Evolutionary conservation across 2,329 filamentous ascomycete genomes (phyloP).

Genomic region (Monilinia aucupariae): DNA sequence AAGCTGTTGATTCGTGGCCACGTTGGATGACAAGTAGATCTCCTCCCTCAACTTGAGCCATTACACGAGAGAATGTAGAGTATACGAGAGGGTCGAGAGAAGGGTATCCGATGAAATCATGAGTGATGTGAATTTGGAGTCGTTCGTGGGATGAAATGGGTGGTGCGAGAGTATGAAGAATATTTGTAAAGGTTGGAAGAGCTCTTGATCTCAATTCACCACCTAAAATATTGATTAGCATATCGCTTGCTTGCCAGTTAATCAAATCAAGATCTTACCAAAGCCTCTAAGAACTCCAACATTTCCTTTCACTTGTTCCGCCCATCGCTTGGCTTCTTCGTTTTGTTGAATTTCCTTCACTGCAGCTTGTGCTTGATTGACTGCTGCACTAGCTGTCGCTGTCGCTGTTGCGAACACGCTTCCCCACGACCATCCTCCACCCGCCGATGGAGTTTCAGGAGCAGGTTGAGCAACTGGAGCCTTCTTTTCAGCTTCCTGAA

Average conservation of each 20-base stretch:
- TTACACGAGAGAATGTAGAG: constrained; percentile 85
- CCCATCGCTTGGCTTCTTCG: constrained; percentile 94
- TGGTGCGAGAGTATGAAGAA: constrained; percentile 90
- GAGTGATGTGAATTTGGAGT: constrained; percentile 93
- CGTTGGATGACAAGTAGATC: constrained; percentile 92
- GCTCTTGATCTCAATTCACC: constrained; percentile 82
- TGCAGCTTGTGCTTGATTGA: constrained; percentile 87
- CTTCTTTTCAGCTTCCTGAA: constrained; percentile 53
- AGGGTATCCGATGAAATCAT: constrained; percentile 91
- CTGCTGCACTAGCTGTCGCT: constrained; percentile 60
- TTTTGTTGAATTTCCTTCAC: constrained; percentile 95
- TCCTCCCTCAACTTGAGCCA: constrained; percentile 98
- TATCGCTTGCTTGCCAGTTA: constrained; percentile 2
- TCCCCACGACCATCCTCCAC: constrained; percentile 79
- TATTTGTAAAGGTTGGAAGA: constrained; percentile 88
- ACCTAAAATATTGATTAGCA: constrained; percentile 47
- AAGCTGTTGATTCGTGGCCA: constrained; percentile 74
- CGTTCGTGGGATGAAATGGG: constrained; percentile 96
- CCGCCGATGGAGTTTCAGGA: constrained; percentile 35
- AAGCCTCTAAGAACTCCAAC: constrained; percentile 71
- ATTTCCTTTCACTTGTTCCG: constrained; percentile 87
- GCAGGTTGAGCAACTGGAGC: constrained; percentile 42
- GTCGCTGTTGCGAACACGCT: constrained; percentile 68
- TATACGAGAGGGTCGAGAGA: constrained; percentile 91
- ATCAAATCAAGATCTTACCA: constrained; percentile 46